Conservation (phyloP, 352 stramenopile genomes). For the Pythium volutum region DNA sequence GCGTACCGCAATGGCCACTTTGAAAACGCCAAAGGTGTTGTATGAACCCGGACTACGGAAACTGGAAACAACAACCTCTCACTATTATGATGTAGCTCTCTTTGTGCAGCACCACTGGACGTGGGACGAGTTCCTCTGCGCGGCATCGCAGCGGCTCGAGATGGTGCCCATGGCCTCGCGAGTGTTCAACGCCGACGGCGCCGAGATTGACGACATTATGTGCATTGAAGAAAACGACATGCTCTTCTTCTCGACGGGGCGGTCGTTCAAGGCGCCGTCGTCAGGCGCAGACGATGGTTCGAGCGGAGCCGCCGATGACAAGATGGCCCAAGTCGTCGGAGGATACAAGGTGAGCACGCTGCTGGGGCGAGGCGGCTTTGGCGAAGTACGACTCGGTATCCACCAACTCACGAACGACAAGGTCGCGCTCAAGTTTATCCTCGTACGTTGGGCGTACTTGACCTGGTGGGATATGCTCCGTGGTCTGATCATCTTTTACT, state of each 20-base stretch:
- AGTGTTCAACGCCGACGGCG: slow-evolving; percentile 83
- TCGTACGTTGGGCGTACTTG: slow-evolving; percentile 31
- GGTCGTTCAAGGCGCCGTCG: slow-evolving; percentile 71
- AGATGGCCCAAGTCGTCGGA: slow-evolving; percentile 67
- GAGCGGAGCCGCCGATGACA: slow-evolving; percentile 36
- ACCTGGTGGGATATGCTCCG: background rate
- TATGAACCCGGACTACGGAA: too few species aligned
- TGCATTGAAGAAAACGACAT: slow-evolving; percentile 90
- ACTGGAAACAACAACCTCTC: background rate
- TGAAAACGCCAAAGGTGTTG: slow-evolving; percentile 68
- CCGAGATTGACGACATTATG: slow-evolving; percentile 89
- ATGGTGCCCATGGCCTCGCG: slow-evolving; percentile 80
- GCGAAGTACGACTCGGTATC: slow-evolving; percentile 69
- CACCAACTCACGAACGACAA: slow-evolving; percentile 85
- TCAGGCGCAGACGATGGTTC: slow-evolving; percentile 43
- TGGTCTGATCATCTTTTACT: background rate
- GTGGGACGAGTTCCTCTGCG: slow-evolving; percentile 84
- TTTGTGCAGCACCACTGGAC: slow-evolving; percentile 86
- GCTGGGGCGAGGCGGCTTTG: slow-evolving; percentile 78
- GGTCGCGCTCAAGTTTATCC: slow-evolving; percentile 87
- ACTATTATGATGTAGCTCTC: slow-evolving; percentile 30
- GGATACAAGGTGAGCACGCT: slow-evolving; percentile 81
- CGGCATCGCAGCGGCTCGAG: slow-evolving; percentile 73
- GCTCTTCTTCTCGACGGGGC: slow-evolving; percentile 84
- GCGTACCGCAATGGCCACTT: slow-evolving; percentile 80